phyloP scores from a whole-genome alignment of 805 yeast genomes.

The Yamadazyma olivae region DNA sequence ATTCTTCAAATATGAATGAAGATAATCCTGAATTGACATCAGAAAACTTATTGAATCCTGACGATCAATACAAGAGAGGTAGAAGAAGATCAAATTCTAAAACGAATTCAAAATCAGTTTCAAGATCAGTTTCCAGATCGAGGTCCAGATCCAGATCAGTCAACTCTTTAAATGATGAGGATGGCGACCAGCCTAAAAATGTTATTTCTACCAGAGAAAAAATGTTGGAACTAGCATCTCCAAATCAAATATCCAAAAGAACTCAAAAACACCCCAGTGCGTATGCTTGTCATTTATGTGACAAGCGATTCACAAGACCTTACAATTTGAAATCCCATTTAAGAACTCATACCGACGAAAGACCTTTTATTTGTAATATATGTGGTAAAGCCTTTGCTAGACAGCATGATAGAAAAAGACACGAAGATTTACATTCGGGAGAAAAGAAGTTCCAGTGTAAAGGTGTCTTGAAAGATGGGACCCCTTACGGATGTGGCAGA shows the following conservation, averaged over 20 bases:
- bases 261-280: conserved; percentile 70
- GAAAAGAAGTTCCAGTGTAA: conserved; percentile 72
- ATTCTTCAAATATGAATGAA: conserved; percentile 8
- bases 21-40: conserved; percentile 2
- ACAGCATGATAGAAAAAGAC: conserved; percentile 45
- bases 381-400: conserved; percentile 75
- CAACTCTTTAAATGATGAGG: conserved; percentile 18
- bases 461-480: conserved; percentile 58
- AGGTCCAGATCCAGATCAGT: conserved; percentile 21
- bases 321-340: conserved; percentile 89
- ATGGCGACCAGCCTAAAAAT: conserved; percentile 9
- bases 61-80: conserved; percentile 41
- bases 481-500: conserved; percentile 45
- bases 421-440: conserved; percentile 63
- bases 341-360: conserved; percentile 84
- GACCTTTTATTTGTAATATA: conserved; percentile 68
- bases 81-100: conserved; percentile 29
- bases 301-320: conserved; percentile 84
- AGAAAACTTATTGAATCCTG: conserved; percentile 24
- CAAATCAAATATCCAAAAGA: conserved; percentile 50
- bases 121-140: conserved; percentile 10
- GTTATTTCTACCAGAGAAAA: conserved; percentile 46
- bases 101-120: conserved; percentile 8
- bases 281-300: conserved; percentile 80
- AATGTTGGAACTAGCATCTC: conserved; percentile 63